Evolutionary conservation across 2,329 filamentous ascomycete species (phyloP).

Genomic region (Zymoseptoria pseudotritici): DNA sequence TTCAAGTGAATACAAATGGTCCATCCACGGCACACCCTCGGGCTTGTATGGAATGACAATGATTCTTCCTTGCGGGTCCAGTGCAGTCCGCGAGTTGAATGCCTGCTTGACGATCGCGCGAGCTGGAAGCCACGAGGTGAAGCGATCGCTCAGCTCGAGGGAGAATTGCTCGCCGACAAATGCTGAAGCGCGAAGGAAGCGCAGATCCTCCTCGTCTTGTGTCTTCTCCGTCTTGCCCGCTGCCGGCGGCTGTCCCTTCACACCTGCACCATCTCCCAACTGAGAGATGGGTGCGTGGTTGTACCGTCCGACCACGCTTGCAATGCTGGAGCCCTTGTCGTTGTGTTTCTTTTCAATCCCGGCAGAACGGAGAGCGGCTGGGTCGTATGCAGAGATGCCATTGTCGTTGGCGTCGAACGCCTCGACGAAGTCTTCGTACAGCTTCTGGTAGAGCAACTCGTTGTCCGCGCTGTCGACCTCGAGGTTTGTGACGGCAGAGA

Average conservation of each 20-base stretch:
- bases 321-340: conserved; percentile 74
- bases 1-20: conserved; percentile 88
- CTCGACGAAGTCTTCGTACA: conserved; percentile 91
- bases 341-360: conserved; percentile 76
- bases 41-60: conserved; percentile 59
- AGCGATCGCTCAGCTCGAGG: conserved; percentile 69
- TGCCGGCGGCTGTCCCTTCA: conserved; percentile 15
- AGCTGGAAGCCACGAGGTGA: conserved; percentile 76
- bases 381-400: conserved; percentile 77
- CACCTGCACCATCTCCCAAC: conserved; percentile 13
- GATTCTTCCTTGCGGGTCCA: conserved; percentile 70
- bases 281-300: conserved; percentile 50
- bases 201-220: conserved; percentile 70
- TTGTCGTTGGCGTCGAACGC: conserved; percentile 98
- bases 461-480: conserved; percentile 59
- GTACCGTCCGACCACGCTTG: conserved; percentile 77
- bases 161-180: conserved; percentile 89
- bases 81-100: conserved; percentile 58
- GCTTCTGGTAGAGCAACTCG: conserved; percentile 70
- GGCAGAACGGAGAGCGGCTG: conserved; percentile 58
- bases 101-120: conserved; percentile 69
- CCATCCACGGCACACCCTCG: conserved; percentile 86
- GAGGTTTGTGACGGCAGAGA: conserved; percentile 58
- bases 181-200: conserved; percentile 67
- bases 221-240: conserved; percentile 30